A percentile compares a stretch with the other conserved stretches of the same genome.
phyloP scores from a whole-genome alignment of 2,329 filamentous ascomycete species.

The Curvularia eragrostidis region DNA sequence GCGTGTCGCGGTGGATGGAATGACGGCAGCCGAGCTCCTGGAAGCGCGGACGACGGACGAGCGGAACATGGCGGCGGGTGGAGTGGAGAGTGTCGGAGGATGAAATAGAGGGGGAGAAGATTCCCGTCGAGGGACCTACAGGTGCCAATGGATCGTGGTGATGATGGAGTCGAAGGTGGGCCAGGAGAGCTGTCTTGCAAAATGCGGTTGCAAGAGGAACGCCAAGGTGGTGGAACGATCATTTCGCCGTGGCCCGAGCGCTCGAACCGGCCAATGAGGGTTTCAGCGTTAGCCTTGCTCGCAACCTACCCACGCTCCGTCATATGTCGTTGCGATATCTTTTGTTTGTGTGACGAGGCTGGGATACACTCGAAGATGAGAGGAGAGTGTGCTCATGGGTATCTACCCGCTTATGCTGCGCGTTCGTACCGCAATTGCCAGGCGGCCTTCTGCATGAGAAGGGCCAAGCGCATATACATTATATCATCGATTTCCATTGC shows the following conservation, averaged over 20 bases:
- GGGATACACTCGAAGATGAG: background rate
- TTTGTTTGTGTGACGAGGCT: background rate
- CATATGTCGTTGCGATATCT: background rate
- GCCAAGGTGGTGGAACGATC: slow-evolving; percentile 24
- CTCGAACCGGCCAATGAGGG: slow-evolving; percentile 1
- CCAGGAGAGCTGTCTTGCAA: slow-evolving; percentile 32
- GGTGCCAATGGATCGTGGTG: slow-evolving; percentile 49
- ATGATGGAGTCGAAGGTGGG: slow-evolving; percentile 39
- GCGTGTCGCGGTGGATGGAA: slow-evolving; percentile 46
- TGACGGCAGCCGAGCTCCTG: slow-evolving; percentile 46
- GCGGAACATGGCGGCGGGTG: slow-evolving; percentile 48
- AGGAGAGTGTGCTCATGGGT: background rate
- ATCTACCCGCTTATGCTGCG: background rate
- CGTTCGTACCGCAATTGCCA: background rate
- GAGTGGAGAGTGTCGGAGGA: slow-evolving; percentile 50
- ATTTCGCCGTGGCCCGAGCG: slow-evolving; percentile 12
- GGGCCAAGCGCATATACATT: background rate
- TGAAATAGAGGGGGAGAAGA: slow-evolving; percentile 39
- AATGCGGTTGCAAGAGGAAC: slow-evolving; percentile 24
- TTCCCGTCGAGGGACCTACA: slow-evolving; percentile 47
- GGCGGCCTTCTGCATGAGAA: background rate
- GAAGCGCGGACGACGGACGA: slow-evolving; percentile 50
- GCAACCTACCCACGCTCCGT: background rate
- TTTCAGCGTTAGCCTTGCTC: slow-evolving; percentile 2
- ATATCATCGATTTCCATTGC: background rate